Evolutionary conservation across 2,329 filamentous ascomycete genomes (phyloP), one percentile per base, ranked within the genome.

Genomic region (Domatiomyces globalis): DNA sequence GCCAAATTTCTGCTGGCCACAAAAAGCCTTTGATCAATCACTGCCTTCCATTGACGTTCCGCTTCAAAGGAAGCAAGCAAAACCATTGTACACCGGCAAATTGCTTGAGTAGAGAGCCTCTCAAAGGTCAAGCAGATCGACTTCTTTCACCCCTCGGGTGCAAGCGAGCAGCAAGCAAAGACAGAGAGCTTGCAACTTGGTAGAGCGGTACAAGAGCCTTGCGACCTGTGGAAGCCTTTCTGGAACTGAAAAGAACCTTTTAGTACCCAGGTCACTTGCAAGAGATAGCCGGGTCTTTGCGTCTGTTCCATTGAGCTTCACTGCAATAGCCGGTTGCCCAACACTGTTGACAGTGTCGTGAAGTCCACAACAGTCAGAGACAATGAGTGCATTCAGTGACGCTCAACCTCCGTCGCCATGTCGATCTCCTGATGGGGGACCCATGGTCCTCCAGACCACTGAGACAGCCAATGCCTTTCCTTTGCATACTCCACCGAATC

Each of bases 401-500:
- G 43, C 22, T 15, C 54, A 49, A 27, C 54, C 56, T 15, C 56
- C 53, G 18, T 59, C 58, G 15, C 56, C 59, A 25, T 57, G 56
- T 51, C 58, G 53, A 46, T 61, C 59, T 20, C 43, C n/a, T 22
- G 57, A 57, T 44, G 58, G 53, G 17, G 54, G 56, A 42, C 54
- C 54, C 51, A 46, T 19, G 43, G 25, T 49, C 25, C 44, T 44
- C 45, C 56, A 19, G 48, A 51, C 39, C 45, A 19, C 43, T 49
- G 46, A 49, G 42, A 22, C 22, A 25, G 43, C 25, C 47, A 46
- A 47, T 4, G 33, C 17, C 29, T 46, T 29, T 29, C 55, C 47
- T 50, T 56, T 55, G 43, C 58, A 58, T 27, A 56, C 56, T 10
- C 54, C 56, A 53, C 49, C 51, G 47, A 52, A 48, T 43, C 48